Percentiles rank a stretch among this genome's conserved stretches.
phyloP scores from a whole-genome alignment of 805 yeast species.

The Candida vaughaniae region DNA sequence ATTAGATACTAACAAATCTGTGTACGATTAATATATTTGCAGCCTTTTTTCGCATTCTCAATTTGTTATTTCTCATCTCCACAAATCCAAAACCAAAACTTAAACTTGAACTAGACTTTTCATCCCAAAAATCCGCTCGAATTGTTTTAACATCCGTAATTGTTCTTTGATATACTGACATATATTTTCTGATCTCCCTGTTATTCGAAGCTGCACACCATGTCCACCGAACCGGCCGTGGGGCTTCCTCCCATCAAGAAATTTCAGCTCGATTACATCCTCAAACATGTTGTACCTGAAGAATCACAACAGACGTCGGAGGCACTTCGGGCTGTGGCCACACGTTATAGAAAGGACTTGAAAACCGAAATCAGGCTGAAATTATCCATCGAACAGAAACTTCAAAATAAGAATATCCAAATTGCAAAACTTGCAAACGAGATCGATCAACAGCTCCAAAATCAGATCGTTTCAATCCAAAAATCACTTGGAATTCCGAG shows the following conservation, averaged over 20 bases:
- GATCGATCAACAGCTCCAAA: slow-evolving; percentile 16
- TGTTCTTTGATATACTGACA: no score
- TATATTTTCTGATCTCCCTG: no score
- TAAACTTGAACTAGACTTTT: no score
- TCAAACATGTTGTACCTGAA: slow-evolving; percentile 20
- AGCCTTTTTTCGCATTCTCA: no score
- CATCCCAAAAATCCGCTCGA: no score
- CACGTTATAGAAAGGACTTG: slow-evolving; percentile 37
- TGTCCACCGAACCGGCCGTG: slow-evolving; percentile 2
- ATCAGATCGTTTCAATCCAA: slow-evolving; percentile 7
- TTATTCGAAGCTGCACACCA: no score
- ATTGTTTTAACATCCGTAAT: no score
- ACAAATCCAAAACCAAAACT: no score
- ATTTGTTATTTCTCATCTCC: no score
- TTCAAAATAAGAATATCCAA: slow-evolving; percentile 39
- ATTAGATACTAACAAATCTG: slow-evolving; percentile 13
- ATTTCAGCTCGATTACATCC: slow-evolving; percentile 31
- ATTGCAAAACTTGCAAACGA: slow-evolving; percentile 28
- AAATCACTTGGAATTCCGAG: background rate
- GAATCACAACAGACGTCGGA: slow-evolving; percentile 32
- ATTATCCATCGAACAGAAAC: slow-evolving; percentile 36
- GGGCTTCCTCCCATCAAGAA: slow-evolving; percentile 26
- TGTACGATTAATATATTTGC: slow-evolving; percentile 16
- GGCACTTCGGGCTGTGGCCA: slow-evolving; percentile 24
- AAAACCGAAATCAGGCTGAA: slow-evolving; percentile 31